phyloP scores from a whole-genome alignment of 129 eudicot genomes.

The Tagetes patula region DNA sequence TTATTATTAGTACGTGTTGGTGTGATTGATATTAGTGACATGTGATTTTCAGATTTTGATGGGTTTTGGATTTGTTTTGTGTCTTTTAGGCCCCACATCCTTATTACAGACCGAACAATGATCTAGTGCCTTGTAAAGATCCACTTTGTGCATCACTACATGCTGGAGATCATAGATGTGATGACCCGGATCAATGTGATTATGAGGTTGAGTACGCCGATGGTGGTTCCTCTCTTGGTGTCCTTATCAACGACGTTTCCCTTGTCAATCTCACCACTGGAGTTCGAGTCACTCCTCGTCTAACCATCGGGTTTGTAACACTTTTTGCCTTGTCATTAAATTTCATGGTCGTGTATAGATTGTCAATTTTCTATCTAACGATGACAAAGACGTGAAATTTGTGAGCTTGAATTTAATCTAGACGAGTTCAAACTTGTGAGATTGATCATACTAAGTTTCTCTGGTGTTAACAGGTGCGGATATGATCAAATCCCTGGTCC shows the following conservation, averaged over 20 bases:
- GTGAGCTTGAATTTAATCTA: not conserved
- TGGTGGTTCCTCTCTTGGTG: conserved; percentile 95
- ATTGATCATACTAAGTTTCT: too few species aligned
- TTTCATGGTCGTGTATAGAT: too few species aligned
- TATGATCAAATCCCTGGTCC: conserved; percentile 92
- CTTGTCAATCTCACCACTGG: conserved; percentile 78
- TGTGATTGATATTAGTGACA: conserved; percentile 13
- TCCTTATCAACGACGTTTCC: conserved; percentile 65
- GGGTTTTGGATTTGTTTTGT: not conserved
- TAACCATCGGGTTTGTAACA: conserved; percentile 70
- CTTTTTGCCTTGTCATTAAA: not conserved
- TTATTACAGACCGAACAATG: conserved; percentile 69
- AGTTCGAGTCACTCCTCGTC: conserved; percentile 53
- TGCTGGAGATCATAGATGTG: conserved; percentile 61
- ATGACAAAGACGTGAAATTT: not conserved
- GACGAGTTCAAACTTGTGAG: not conserved
- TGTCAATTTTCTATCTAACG: too few species aligned
- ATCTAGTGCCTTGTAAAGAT: conserved; percentile 71
- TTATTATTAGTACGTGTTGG: conserved; percentile 29
- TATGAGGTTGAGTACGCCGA: conserved; percentile 96
- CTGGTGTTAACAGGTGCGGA: conserved; percentile 60
- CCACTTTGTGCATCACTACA: conserved; percentile 88
- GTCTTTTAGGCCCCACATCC: conserved; percentile 79
- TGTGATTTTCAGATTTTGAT: not conserved
- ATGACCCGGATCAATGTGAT: conserved; percentile 82